Percentiles rank a stretch among this genome's conserved stretches.
Evolutionary conservation across 1,284 basidiomycete genomes (phyloP).

Genomic region (Fomitopsis schrenkii): DNA sequence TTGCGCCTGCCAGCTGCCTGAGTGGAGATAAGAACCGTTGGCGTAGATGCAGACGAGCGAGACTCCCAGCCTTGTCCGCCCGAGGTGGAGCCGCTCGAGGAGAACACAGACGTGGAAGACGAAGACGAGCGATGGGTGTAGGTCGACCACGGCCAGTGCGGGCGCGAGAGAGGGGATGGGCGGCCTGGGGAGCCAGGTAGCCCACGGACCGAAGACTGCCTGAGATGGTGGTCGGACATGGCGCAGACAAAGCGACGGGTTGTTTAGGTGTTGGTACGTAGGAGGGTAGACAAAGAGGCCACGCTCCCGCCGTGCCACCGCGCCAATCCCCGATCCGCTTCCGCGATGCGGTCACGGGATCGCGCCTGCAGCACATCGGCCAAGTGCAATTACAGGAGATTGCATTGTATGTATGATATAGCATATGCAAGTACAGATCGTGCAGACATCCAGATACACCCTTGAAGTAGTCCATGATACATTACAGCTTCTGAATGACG

Average conservation of each 20-base stretch:
- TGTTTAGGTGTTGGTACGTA: background rate
- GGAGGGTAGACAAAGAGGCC: background rate
- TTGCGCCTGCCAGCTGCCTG: constrained; percentile 13
- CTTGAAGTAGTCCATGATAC: background rate
- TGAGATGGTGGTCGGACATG: constrained; percentile 11
- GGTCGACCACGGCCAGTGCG: constrained; percentile 56
- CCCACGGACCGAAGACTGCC: background rate
- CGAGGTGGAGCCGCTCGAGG: constrained; percentile 20
- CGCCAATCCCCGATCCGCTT: background rate
- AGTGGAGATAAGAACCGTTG: constrained; percentile 21
- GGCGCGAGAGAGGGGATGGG: constrained; percentile 41
- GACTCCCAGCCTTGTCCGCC: constrained; percentile 25
- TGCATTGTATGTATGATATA: constrained; percentile 16
- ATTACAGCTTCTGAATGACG: constrained; percentile 81
- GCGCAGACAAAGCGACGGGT: background rate
- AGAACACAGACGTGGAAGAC: constrained; percentile 27
- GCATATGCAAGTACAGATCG: constrained; percentile 21
- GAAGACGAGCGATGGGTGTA: constrained; percentile 33
- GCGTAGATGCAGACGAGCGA: constrained; percentile 21
- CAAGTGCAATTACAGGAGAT: background rate
- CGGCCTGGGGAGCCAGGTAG: constrained; percentile 41
- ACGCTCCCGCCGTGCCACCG: background rate
- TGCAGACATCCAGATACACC: constrained; percentile 38
- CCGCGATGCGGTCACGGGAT: background rate
- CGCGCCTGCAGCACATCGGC: background rate